Percentiles rank a stretch among this genome's conserved stretches.
These are phyloP conservation scores for Clitopilus passeckerianus DNA, from an alignment of 768 basidiomycete species.

Conservation along the genomic window DNA sequence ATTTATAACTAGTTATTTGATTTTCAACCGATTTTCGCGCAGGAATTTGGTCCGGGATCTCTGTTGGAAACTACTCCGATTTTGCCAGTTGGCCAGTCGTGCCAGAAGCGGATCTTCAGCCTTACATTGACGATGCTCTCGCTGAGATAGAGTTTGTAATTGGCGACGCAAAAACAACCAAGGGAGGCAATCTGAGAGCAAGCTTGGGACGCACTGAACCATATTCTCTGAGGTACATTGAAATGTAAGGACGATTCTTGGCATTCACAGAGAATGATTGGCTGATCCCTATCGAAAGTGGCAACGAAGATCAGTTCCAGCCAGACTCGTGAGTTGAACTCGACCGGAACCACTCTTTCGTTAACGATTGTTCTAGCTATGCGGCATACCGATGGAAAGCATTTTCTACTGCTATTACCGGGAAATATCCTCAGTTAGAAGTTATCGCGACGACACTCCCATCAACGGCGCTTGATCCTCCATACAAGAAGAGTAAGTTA, in stretches of 20 bases:
- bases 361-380: conserved; percentile 22
- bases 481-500: conserved; percentile 29
- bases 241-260: neutral
- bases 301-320: conserved; percentile 29
- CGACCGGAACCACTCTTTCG: conserved; percentile 7
- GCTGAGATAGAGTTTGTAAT: conserved; percentile 50
- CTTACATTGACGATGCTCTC: conserved; percentile 28
- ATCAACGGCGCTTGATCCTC: conserved; percentile 35
- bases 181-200: conserved; percentile 36
- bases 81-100: conserved; percentile 29
- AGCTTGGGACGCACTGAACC: conserved; percentile 51
- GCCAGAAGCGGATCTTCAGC: conserved; percentile 25
- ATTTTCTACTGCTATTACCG: conserved; percentile 15
- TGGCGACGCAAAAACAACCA: conserved; percentile 39
- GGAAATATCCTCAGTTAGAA: conserved; percentile 25
- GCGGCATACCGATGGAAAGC: conserved; percentile 26
- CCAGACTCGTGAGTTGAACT: conserved; percentile 17
- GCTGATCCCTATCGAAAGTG: conserved; percentile 9
- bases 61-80: conserved; percentile 27
- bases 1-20: too few species aligned
- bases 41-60: conserved; percentile 23
- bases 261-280: neutral
- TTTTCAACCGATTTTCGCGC: neutral
- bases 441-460: conserved; percentile 44
- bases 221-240: conserved; percentile 38